Percentiles rank a stretch among this genome's conserved stretches.
Evolutionary conservation across 148 eudicot genomes (phyloP).

Genomic region (Linanthus parryae): DNA sequence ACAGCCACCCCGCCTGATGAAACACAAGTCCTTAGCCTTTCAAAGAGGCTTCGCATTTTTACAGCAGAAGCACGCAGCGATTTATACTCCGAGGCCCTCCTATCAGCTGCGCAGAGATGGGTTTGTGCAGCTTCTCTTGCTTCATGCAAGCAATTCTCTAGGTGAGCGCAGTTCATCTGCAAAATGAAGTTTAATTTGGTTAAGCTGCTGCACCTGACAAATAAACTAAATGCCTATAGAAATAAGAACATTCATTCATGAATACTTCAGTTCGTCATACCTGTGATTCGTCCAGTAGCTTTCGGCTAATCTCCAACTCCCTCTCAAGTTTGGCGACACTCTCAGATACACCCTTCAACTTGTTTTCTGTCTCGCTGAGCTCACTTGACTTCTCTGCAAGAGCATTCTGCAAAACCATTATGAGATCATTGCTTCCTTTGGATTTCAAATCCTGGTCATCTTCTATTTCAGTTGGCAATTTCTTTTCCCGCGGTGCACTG

Average conservation of each 20-base stretch:
- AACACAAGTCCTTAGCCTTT: constrained; percentile 62
- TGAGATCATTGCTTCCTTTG: constrained; percentile 30
- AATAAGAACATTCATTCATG: too few relatives aligned
- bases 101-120: constrained; percentile 80
- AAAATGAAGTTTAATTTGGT: constrained; percentile 12
- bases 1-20: constrained; percentile 56
- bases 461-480: constrained; percentile 27
- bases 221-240: too few relatives aligned
- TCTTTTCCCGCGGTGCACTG: constrained; percentile 31
- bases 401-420: constrained; percentile 46
- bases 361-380: constrained; percentile 42
- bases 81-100: constrained; percentile 75
- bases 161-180: constrained; percentile 92
- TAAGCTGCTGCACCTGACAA: too few relatives aligned
- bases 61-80: constrained; percentile 73
- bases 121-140: constrained; percentile 92
- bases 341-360: constrained; percentile 39
- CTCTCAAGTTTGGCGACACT: constrained; percentile 52
- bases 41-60: constrained; percentile 76
- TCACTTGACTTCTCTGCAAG: constrained; percentile 54
- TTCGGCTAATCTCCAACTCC: constrained; percentile 63
- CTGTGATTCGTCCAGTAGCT: constrained; percentile 90
- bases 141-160: constrained; percentile 84
- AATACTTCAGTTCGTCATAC: too few relatives aligned
- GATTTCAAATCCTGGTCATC: constrained; percentile 21